These are phyloP conservation scores for Microdochium trichocladiopsis DNA, from an alignment of 2,329 filamentous ascomycete species.

Conservation along the genomic window DNA sequence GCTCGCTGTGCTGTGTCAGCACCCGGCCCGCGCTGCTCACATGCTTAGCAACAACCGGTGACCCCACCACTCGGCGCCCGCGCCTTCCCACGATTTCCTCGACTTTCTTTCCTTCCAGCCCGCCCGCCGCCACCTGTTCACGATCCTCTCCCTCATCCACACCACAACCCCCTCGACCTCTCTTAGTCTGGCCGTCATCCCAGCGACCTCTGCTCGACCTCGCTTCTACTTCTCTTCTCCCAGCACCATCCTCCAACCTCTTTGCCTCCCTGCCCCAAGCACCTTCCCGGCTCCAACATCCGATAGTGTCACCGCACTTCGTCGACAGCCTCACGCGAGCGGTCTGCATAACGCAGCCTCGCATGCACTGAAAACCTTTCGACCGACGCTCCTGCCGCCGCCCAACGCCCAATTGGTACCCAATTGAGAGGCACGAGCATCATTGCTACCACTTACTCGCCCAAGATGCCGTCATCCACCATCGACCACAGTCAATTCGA, in stretches of 20 bases:
- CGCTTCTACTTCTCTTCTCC: neutral
- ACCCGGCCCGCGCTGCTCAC: neutral
- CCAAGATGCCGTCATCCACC: conserved; percentile 41
- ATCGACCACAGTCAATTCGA: conserved; percentile 51
- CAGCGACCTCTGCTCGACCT: neutral
- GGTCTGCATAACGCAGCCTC: neutral
- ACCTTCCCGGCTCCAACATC: no score
- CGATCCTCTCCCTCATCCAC: neutral
- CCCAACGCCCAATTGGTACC: conserved; percentile 1
- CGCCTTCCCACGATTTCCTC: neutral
- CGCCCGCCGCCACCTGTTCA: neutral
- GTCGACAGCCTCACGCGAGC: neutral
- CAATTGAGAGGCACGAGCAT: conserved; percentile 1
- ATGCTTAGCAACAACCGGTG: neutral
- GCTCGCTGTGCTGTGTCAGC: no score
- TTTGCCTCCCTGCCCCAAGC: neutral
- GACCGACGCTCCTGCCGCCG: neutral
- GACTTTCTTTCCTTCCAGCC: neutral
- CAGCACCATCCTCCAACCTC: neutral
- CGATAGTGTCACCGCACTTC: neutral
- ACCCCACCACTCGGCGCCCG: neutral
- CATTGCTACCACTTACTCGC: conserved; percentile 4
- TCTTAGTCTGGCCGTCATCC: no score
- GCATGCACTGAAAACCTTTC: neutral
- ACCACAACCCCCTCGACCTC: neutral